Conservation (phyloP, 1,284 basidiomycete species). For the Fomitopsis palustris region DNA sequence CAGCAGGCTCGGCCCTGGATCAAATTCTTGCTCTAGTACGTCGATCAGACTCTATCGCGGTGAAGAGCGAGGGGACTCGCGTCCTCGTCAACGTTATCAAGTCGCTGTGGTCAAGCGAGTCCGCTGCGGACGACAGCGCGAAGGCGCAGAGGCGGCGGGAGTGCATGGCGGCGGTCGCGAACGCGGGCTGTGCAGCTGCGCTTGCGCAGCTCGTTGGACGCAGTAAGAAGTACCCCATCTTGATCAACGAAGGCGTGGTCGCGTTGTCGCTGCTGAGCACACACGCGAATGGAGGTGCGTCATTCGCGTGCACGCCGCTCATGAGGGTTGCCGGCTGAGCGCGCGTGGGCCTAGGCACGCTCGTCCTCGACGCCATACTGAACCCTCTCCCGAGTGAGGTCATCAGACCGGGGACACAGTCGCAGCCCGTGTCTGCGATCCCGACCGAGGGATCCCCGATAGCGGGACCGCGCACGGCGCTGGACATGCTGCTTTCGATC, state of each 20-base stretch:
- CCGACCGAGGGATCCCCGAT: slow-evolving; percentile 34
- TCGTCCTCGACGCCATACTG: slow-evolving; percentile 58
- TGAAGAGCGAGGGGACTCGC: slow-evolving; percentile 88
- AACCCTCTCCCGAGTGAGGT: slow-evolving; percentile 47
- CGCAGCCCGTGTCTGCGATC: slow-evolving; percentile 37
- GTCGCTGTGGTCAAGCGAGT: slow-evolving; percentile 59
- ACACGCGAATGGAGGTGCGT: slow-evolving; percentile 61
- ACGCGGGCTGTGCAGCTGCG: slow-evolving; percentile 50
- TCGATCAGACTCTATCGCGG: slow-evolving; percentile 78
- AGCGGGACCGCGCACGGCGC: slow-evolving; percentile 44
- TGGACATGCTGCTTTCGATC: slow-evolving; percentile 63
- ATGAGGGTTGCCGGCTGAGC: slow-evolving; percentile 8
- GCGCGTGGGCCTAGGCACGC: slow-evolving; percentile 38
- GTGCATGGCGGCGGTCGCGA: slow-evolving; percentile 54
- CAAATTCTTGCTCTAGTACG: slow-evolving; percentile 73
- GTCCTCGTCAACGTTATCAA: slow-evolving; percentile 83
- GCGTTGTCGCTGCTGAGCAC: slow-evolving; percentile 77
- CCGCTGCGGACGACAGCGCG: slow-evolving; percentile 28
- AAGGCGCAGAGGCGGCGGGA: slow-evolving; percentile 44
- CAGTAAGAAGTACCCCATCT: slow-evolving; percentile 77
- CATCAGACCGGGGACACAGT: slow-evolving; percentile 28
- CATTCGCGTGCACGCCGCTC: slow-evolving; percentile 2
- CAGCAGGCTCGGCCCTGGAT: slow-evolving; percentile 45
- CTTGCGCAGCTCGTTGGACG: slow-evolving; percentile 73
- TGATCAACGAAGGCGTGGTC: slow-evolving; percentile 89